Evolutionary conservation across 2,329 filamentous ascomycete species (phyloP).

Genomic region (Cadophora malorum): DNA sequence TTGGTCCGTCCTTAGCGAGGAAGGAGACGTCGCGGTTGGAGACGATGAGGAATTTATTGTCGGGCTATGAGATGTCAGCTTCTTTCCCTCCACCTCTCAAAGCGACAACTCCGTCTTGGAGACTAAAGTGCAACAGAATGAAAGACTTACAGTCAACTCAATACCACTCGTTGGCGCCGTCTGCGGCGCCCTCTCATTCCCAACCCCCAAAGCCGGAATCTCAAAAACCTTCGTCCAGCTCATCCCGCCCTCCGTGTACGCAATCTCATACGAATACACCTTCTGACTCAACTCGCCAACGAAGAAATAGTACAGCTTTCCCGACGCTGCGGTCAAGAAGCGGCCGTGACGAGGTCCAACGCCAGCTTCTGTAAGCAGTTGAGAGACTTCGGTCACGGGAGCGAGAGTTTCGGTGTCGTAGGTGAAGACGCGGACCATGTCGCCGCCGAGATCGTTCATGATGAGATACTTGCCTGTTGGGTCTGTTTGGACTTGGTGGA

Average conservation of each 20-base stretch:
- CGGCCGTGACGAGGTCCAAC: constrained; percentile 57
- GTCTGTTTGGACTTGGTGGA: constrained; percentile 57
- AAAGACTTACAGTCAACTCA: constrained; percentile 22
- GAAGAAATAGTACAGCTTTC: constrained; percentile 48
- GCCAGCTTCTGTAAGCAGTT: constrained; percentile 46
- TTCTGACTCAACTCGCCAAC: constrained; percentile 53
- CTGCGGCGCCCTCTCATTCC: constrained; percentile 18
- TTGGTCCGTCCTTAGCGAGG: constrained; percentile 11
- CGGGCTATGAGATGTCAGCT: constrained; percentile 18
- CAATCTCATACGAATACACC: constrained; percentile 44
- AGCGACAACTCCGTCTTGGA: not conserved
- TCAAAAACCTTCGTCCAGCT: constrained; percentile 25
- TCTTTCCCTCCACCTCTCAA: not conserved
- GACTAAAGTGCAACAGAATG: not conserved
- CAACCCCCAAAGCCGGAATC: constrained; percentile 26
- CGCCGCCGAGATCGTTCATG: constrained; percentile 57
- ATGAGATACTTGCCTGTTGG: constrained; percentile 55
- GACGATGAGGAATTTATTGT: constrained; percentile 30
- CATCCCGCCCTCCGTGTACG: constrained; percentile 4
- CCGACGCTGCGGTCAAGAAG: constrained; percentile 46
- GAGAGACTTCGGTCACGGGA: constrained; percentile 45
- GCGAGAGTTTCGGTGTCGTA: constrained; percentile 50
- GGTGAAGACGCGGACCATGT: constrained; percentile 53
- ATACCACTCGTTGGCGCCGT: constrained; percentile 26
- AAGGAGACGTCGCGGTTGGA: constrained; percentile 32